A percentile compares a stretch with the other conserved stretches of the same genome.
phyloP scores from a whole-genome alignment of 495 filamentous ascomycete species.

The Mycothermus thermophilus region DNA sequence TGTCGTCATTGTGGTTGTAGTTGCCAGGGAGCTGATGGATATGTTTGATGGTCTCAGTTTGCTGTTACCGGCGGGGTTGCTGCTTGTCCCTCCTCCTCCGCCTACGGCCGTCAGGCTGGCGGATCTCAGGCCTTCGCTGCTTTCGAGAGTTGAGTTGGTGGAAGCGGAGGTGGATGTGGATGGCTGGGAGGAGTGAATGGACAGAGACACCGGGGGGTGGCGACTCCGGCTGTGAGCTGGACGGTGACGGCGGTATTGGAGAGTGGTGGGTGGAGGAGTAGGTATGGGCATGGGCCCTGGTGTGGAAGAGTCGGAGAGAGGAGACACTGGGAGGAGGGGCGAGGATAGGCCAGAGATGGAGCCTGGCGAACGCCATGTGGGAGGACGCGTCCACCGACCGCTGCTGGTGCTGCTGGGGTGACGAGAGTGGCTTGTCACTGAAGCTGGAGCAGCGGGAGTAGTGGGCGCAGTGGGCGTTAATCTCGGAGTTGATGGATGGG shows the following conservation, averaged over 20 bases:
- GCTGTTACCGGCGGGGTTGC: not conserved
- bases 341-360: not conserved
- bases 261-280: not conserved
- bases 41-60: not conserved
- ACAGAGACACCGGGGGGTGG: not conserved
- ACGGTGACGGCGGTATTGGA: not conserved
- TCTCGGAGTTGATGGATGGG: too few species aligned
- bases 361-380: slow-evolving; percentile 4
- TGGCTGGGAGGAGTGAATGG: not conserved
- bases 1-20: not conserved
- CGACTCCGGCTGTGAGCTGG: not conserved
- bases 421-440: not conserved
- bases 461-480: too few species aligned
- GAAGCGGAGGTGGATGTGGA: slow-evolving; percentile 1
- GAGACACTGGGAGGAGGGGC: not conserved
- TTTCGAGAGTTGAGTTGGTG: too few species aligned
- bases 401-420: slow-evolving; percentile 1
- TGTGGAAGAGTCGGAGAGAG: too few species aligned
- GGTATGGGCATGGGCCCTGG: not conserved
- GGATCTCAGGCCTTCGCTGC: too few species aligned
- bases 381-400: slow-evolving; percentile 2
- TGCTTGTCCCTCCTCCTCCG: too few species aligned
- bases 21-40: not conserved
- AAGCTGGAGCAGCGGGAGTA: not conserved
- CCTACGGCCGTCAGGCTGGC: too few species aligned